phyloP scores from a whole-genome alignment of 2,329 filamentous ascomycete genomes.

The Cladorrhinum sp. region DNA sequence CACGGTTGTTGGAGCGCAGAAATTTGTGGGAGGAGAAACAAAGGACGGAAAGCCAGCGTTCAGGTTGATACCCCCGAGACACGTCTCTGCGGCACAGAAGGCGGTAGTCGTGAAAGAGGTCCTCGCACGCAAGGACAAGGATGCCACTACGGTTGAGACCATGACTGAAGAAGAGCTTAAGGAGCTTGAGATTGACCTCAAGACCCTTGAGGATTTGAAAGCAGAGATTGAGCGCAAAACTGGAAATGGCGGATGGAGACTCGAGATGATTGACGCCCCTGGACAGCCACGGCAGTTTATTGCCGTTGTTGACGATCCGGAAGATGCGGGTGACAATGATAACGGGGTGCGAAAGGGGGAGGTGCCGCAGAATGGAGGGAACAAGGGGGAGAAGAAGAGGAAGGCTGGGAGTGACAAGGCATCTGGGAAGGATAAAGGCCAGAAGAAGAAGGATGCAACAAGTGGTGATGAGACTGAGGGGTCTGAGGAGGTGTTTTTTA shows the following conservation, averaged over 20 bases:
- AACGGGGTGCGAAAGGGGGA: neutral
- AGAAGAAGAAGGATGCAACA: neutral
- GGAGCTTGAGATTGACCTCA: conserved; percentile 62
- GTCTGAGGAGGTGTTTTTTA: neutral
- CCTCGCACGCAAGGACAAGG: conserved; percentile 58
- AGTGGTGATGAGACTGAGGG: neutral
- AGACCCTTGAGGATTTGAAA: conserved; percentile 67
- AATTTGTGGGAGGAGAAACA: conserved; percentile 40
- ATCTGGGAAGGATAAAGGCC: neutral
- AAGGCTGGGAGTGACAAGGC: neutral
- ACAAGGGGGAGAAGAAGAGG: conserved; percentile 2
- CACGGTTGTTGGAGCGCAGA: conserved; percentile 50
- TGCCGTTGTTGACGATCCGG: conserved; percentile 12
- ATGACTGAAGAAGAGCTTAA: conserved; percentile 66
- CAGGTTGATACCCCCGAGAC: conserved; percentile 45
- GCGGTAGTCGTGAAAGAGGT: conserved; percentile 39
- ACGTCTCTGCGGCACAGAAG: conserved; percentile 34
- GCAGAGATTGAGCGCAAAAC: conserved; percentile 61
- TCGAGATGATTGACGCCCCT: conserved; percentile 68
- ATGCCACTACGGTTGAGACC: conserved; percentile 45
- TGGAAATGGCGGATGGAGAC: conserved; percentile 70
- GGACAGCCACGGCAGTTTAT: conserved; percentile 49
- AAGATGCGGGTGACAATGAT: neutral
- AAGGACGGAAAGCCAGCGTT: conserved; percentile 47
- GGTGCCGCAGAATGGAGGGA: neutral